A percentile compares a stretch with the other conserved stretches of the same genome.
These are phyloP conservation scores for Argentina anserina DNA, from an alignment of 306 rosid species.

Conservation along the genomic window DNA sequence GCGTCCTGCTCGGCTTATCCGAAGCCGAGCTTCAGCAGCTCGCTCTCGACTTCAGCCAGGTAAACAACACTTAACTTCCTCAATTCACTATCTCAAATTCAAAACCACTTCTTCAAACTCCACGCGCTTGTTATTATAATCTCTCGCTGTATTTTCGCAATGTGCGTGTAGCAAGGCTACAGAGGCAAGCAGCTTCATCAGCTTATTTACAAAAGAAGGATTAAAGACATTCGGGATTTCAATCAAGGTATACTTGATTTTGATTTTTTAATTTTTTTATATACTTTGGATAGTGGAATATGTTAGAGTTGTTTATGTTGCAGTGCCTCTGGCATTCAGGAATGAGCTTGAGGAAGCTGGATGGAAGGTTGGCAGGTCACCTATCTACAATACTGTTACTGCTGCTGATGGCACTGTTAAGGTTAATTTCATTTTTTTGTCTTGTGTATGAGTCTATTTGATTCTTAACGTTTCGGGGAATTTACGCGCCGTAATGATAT, in stretches of 20 bases:
- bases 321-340: slow-evolving; percentile 88
- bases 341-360: slow-evolving; percentile 83
- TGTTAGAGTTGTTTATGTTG: not conserved
- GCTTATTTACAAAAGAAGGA: slow-evolving; percentile 78
- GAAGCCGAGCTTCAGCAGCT: slow-evolving; percentile 75
- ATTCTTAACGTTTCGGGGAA: not conserved
- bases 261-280: not conserved
- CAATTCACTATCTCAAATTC: not conserved
- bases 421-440: slow-evolving; percentile 45
- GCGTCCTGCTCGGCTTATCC: slow-evolving; percentile 82
- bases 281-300: not conserved
- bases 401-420: slow-evolving; percentile 91
- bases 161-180: slow-evolving; percentile 46
- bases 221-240: slow-evolving; percentile 72
- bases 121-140: not conserved
- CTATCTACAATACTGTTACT: slow-evolving; percentile 55
- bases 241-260: slow-evolving; percentile 38
- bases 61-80: slow-evolving; percentile 17
- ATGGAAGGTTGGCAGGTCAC: slow-evolving; percentile 92
- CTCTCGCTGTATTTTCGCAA: not conserved
- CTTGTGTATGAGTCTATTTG: not conserved
- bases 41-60: slow-evolving; percentile 71
- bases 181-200: slow-evolving; percentile 93
- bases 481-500: not conserved
- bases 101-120: not conserved